A percentile compares a stretch with the other conserved stretches of the same genome.
These are phyloP conservation scores for Spatholobus suberectus DNA, from an alignment of 306 rosid genomes.

Conservation along the genomic window DNA sequence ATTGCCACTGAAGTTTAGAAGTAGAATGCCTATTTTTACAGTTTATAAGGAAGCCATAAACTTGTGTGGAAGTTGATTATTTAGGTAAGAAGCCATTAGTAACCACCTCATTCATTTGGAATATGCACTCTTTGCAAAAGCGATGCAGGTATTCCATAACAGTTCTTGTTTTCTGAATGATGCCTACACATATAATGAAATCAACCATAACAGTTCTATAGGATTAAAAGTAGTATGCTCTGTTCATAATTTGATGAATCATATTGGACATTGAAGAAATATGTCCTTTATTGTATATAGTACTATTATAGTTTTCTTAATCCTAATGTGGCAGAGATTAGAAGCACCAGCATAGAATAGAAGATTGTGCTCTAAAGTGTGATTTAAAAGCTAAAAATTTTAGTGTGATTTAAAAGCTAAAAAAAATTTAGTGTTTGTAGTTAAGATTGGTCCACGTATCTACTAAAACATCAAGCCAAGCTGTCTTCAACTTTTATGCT, in stretches of 20 bases:
- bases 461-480: constrained; percentile 14
- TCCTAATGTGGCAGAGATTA: constrained; percentile 25
- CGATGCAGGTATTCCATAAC: too few species aligned
- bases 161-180: too few species aligned
- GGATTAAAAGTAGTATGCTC: constrained; percentile 5
- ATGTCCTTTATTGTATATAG: not conserved
- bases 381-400: too few species aligned
- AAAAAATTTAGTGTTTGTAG: not conserved
- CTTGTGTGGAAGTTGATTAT: too few species aligned
- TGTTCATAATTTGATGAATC: constrained; percentile 4
- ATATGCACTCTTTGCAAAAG: too few species aligned
- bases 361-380: constrained; percentile 2
- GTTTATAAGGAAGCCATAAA: too few species aligned
- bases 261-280: not conserved
- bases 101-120: too few species aligned
- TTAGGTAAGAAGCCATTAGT: too few species aligned
- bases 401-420: not conserved
- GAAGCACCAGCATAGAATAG: constrained; percentile 1
- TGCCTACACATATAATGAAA: too few species aligned
- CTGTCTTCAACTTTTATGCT: constrained; percentile 40
- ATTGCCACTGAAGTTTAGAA: too few species aligned
- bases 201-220: too few species aligned
- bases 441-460: not conserved
- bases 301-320: not conserved
- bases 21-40: too few species aligned